phyloP scores from a whole-genome alignment of 768 basidiomycete species.

The Podaxis rugospora region DNA sequence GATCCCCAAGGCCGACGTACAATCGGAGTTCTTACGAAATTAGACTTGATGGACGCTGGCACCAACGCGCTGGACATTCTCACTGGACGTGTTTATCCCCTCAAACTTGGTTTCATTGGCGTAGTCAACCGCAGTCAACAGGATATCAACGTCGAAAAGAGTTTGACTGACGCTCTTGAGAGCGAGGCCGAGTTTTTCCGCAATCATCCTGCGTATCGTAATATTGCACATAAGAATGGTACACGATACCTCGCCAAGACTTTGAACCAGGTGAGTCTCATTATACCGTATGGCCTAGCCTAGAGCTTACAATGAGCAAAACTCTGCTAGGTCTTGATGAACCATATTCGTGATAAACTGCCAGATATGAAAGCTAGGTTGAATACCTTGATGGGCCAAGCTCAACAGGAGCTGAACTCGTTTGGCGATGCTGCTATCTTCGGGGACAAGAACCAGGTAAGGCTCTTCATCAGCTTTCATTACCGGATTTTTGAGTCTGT shows the following conservation, averaged over 20 bases:
- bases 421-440: slow-evolving; percentile 93
- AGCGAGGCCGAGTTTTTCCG: slow-evolving; percentile 90
- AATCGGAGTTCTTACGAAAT: slow-evolving; percentile 93
- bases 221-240: slow-evolving; percentile 97
- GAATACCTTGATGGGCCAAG: slow-evolving; percentile 98
- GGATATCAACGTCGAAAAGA: slow-evolving; percentile 88
- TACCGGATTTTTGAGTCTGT: slow-evolving; percentile 12
- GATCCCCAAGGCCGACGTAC: slow-evolving; percentile 96
- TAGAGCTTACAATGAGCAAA: neutral
- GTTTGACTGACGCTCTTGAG: slow-evolving; percentile 78
- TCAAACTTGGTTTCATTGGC: slow-evolving; percentile 97
- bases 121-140: slow-evolving; percentile 97
- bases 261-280: slow-evolving; percentile 73
- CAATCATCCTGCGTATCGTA: slow-evolving; percentile 86
- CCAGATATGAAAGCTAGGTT: slow-evolving; percentile 99
- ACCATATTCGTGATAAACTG: slow-evolving; percentile 96
- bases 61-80: slow-evolving; percentile 96
- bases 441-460: slow-evolving; percentile 86
- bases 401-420: slow-evolving; percentile 95
- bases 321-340: slow-evolving; percentile 72
- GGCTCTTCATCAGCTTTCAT: slow-evolving; percentile 25
- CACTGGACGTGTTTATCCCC: slow-evolving; percentile 94
- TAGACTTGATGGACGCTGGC: slow-evolving; percentile 99
- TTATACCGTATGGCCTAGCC: neutral
- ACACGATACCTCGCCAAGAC: slow-evolving; percentile 92